Conservation (phyloP, 1,284 basidiomycete species). For the Somion occarium region DNA sequence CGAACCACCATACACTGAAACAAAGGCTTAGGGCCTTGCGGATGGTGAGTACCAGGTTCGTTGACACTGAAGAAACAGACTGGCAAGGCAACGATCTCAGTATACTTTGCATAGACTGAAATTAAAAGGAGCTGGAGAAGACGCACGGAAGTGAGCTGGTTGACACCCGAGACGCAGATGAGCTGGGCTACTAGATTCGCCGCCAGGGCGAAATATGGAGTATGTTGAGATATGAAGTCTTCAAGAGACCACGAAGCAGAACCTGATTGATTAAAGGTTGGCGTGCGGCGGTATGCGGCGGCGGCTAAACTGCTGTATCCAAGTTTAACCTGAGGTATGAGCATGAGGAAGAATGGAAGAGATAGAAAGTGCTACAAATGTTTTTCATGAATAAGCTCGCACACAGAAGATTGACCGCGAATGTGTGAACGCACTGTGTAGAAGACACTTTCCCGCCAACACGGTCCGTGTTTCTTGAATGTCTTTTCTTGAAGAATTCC, state of each 20-base stretch:
- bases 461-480: conserved; percentile 66
- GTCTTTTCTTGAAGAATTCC: conserved; percentile 82
- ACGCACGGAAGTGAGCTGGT: conserved; percentile 72
- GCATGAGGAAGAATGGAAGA: conserved; percentile 70
- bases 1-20: conserved; percentile 75
- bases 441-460: conserved; percentile 86
- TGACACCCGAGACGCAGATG: conserved; percentile 85
- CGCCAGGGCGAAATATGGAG: conserved; percentile 50
- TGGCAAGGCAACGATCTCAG: conserved; percentile 22
- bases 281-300: conserved; percentile 6
- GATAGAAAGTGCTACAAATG: conserved; percentile 61
- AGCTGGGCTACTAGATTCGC: conserved; percentile 78
- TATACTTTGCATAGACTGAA: background rate
- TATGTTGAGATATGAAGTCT: conserved; percentile 17
- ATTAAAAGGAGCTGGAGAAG: background rate
- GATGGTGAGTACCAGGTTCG: conserved; percentile 65
- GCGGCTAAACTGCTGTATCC: conserved; percentile 43
- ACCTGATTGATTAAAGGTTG: conserved; percentile 1
- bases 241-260: background rate
- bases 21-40: conserved; percentile 70
- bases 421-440: conserved; percentile 53
- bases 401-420: background rate
- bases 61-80: conserved; percentile 70
- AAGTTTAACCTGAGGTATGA: conserved; percentile 51
- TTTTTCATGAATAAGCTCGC: background rate